Evolutionary conservation across 768 basidiomycete species (phyloP), one percentile per base, ranked within the genome.

Genomic region (Kwoniella dejecticola): DNA sequence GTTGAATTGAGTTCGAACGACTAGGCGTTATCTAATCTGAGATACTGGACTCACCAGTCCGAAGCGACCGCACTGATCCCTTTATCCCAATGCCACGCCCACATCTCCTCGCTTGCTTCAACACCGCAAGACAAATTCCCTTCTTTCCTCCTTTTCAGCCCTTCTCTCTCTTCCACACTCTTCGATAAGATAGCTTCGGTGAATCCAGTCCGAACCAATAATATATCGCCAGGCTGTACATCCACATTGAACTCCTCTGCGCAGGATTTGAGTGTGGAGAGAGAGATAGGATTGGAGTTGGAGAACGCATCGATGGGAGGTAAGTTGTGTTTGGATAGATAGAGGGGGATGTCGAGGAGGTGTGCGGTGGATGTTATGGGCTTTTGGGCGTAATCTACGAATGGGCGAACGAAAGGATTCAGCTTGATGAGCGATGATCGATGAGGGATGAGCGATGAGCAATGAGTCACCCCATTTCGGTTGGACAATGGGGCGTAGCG

Each of bases 41-140:
- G n/a, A 23, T 15, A 44, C 13, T 24, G 19, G 29, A 56, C 44
- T 30, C 24, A 67, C 68, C 30, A 55, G 47, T 26, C 63, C 26
- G 19, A 24, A 4, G 56, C 69, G 4, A 71, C 69, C 11, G 69
- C 69, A n/a, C 64, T 55, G 24, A 71, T 46, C 4, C 66, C 66
- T 5, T 63, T 40, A 13, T 71, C 64, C 69, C 69, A 71, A 57
- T 65, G 66, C 69, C 69, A 71, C 38, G 26, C 52, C 30, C 58
- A 52, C 29, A 64, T 33, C n/a, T 67, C 66, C 33, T 62, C 61
- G n/a, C 19, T 13, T 23, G 50, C 40, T 27, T 54, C 42, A 2
- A 71, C 58, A 42, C 69, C 69, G 1, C n/a, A 31, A 44, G 38
- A 41, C 27, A 48, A 29, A 36, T 57, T 57, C 5, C 41, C 41